Evolutionary conservation across 495 filamentous ascomycete species (phyloP).

Genomic region (Penicillium roqueforti): DNA sequence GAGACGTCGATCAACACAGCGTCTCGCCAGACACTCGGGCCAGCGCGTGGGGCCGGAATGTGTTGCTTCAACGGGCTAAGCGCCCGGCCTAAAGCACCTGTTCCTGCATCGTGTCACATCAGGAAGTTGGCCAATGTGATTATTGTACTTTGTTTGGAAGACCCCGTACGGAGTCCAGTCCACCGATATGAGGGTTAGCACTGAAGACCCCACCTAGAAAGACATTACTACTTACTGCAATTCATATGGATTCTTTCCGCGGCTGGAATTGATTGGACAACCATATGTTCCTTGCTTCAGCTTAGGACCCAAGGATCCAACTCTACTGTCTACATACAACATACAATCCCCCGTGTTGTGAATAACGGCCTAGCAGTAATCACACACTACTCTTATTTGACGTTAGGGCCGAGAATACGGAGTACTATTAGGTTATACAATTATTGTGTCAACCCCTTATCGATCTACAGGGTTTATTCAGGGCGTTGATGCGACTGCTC

Average conservation of each 20-base stretch:
- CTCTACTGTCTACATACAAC: neutral
- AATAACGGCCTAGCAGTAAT: neutral
- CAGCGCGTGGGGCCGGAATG: constrained; percentile 19
- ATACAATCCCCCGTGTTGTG: neutral
- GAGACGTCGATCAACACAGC: constrained; percentile 1
- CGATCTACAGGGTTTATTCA: neutral
- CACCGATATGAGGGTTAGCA: neutral
- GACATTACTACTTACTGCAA: neutral
- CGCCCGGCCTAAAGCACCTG: neutral
- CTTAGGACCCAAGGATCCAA: neutral
- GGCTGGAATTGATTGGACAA: neutral
- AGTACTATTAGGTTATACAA: neutral
- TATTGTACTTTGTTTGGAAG: neutral
- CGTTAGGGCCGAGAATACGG: neutral
- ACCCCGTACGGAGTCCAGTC: neutral
- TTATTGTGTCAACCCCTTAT: neutral
- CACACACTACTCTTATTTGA: neutral
- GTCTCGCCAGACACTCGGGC: constrained; percentile 19
- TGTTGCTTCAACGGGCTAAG: constrained; percentile 20
- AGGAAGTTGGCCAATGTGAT: constrained; percentile 6
- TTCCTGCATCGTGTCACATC: constrained; percentile 8
- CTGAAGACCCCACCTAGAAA: neutral
- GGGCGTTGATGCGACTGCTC: neutral
- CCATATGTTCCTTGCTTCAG: neutral
- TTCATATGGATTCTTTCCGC: neutral